Evolutionary conservation across 768 basidiomycete genomes (phyloP), one percentile per base, ranked within the genome.

Genomic region (Mrakia gelida): DNA sequence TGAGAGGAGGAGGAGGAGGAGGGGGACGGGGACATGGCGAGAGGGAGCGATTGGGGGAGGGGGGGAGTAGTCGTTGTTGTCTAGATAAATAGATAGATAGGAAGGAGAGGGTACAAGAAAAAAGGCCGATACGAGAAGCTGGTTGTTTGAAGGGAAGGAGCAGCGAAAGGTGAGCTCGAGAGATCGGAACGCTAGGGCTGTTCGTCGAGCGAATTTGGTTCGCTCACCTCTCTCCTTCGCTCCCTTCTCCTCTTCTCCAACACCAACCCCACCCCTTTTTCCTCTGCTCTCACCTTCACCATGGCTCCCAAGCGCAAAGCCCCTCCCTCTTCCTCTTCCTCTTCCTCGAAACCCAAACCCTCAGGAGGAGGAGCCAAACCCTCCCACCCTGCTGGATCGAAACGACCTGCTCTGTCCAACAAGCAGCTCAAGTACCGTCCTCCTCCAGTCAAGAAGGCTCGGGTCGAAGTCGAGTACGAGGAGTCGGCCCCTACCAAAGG

Each of bases 291-390:
- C 34, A 5, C 32, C 30, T 28, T 43, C 18, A 52, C 18, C 16
- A 79, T 79, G 78, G 78, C 78, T 4, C 78, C 78, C 38, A 79
- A 79, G 26, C 78, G 78, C 32, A 79, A 79, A 56, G 78, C 78
- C 0, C 78, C 78, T 62, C 43, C 73, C 73, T 71, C 73, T 32
- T 59, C 71, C 2, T 71, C 73, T 23, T 59, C 71, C 2, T 41
- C 72, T 23, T 49, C 32, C 9, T 75, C 75, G 28, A 71, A 68
- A 11, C 52, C 78, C 23, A 54, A 34, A 18, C 56, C 56, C 52
- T n/a, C 73, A 11, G 65, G n/a, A 30, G 71, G 59, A n/a, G 52
- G 65, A 43, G 30, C 63, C 8, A 75, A 75, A 56, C 78, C 73
- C 5, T 34, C 63, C 26, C 59, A 38, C 2, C 41, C 52, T 11